Evolutionary conservation across 352 stramenopile species (phyloP).

Genomic region (Globisporangium splendens): DNA sequence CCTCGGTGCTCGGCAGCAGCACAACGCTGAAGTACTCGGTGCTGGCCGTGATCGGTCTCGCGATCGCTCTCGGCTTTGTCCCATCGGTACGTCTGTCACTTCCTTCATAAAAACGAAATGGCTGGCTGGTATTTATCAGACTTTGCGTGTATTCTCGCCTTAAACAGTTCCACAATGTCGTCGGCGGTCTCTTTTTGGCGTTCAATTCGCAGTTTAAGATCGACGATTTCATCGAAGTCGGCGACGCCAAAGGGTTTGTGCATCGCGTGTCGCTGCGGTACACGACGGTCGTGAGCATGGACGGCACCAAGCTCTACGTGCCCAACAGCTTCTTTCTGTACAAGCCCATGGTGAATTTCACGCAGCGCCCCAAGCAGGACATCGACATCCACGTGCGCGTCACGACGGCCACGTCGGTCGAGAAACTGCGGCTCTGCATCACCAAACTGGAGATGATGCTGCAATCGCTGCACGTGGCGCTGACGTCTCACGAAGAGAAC

Average conservation of each 20-base stretch:
- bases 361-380: constrained; percentile 77
- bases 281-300: constrained; percentile 78
- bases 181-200: constrained; percentile 82
- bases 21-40: constrained; percentile 81
- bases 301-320: constrained; percentile 78
- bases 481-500: constrained; percentile 87
- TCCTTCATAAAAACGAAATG: not conserved
- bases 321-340: constrained; percentile 90
- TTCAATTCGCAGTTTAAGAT: constrained; percentile 89
- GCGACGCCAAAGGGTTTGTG: constrained; percentile 71
- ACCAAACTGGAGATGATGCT: constrained; percentile 71
- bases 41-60: constrained; percentile 75
- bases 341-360: constrained; percentile 89
- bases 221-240: constrained; percentile 83
- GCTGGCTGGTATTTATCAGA: not conserved
- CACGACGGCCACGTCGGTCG: constrained; percentile 46
- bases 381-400: constrained; percentile 74
- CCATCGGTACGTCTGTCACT: constrained; percentile 38
- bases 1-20: constrained; percentile 66
- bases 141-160: not conserved
- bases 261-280: constrained; percentile 82
- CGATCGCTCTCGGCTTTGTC: constrained; percentile 83
- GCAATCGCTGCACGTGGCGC: constrained; percentile 76
- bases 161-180: constrained; percentile 74
- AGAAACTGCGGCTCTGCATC: constrained; percentile 58